Base-by-base conservation (phyloP, 306 rosid genomes). In the Vigna mungo region DNA sequence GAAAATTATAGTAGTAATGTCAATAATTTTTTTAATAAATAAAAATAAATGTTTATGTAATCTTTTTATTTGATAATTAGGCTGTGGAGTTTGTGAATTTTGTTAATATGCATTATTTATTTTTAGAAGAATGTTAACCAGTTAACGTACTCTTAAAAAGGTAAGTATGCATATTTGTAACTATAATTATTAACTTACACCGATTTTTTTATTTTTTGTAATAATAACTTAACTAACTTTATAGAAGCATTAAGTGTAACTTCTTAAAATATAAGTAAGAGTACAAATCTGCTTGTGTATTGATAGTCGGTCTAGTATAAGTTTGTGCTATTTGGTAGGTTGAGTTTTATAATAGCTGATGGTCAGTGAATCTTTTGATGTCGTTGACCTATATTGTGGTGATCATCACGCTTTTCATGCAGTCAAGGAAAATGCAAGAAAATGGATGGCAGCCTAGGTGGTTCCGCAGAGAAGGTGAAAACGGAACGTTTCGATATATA, bases 401-500 rank as follows among this genome's bases (percentile, higher is more conserved):
- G 37, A 52, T 59, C 51, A 56, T 54, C 20, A 9, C 76, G 68
- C 34, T 54, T 75, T 48, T 51, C 74, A 7, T 51, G 9, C 86
- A 95, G 99, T 90, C 99, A 5, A 88, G 97, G 82, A 95, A 92
- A 86, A 63, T 95, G 65, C 99, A 95, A 95, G 99, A 92, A 80
- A 90, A 75, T 85, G 99, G 99, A 36, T 95, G 99, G 99, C 85
- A 87, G 65, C 97, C 99, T 62, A 89, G 77, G 74, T 95, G 99
- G 99, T 95, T 95, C 59, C 78, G 84, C 55, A 86, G 82, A 82
- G 92, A 87, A 48, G 85, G 85, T 20, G 97, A 88, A 84, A 80
- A 87, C 16, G 97, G 91, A 74, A 80, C 96, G 4, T 95, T 88
- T 74, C 84, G 81, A 61, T 92, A 87, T 78, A 68, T 68, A n/a